Evolutionary conservation across 345 rosid genomes (phyloP), one percentile per base, ranked within the genome.

Genomic region (Clausena lansium): DNA sequence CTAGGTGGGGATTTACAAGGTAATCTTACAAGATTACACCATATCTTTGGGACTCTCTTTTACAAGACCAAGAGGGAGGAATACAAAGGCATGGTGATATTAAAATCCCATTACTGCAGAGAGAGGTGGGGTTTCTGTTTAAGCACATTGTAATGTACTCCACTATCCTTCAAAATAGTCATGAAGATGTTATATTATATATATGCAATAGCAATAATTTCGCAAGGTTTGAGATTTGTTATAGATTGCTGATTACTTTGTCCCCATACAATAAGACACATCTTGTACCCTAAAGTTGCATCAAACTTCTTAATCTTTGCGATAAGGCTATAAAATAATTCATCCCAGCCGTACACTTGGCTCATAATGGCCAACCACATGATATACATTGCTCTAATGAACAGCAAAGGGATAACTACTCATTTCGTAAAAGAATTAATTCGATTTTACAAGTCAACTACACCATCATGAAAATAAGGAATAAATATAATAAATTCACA

Each of bases 231-330:
- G 35, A 68, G 41, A 75, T 75, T 30, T 71, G 30, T 61, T 41
- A 47, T 70, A 32, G 77, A 57, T 60, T 75, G 45, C 69, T 66
- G 81, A 76, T 76, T 79, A 33, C 83, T 75, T 79, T 81, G 84
- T 77, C 79, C 84, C 80, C 84, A 39, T 67, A 77, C 70, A 67
- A 25, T 25, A 68, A 73, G 77, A 80, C 81, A 83, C 70, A 58
- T 72, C n/a, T 33, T 80, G 85, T 80, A 52, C 80, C 83, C 85
- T 78, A 87, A 85, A 85, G 87, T 77, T 55, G 9, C 32, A 55
- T 65, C 79, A 82, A 71, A 45, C 36, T 64, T 73, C 78, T 71
- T n/a, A 67, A 73, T 24, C 45, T 63, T 54, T 67, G 75, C 64
- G 55, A 38, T 52, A 65, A 69, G 39, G 30, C 64, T 35, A 20